Evolutionary conservation across 768 basidiomycete species (phyloP), one percentile per base, ranked within the genome.

Genomic region (Lactifluus pinguis): DNA sequence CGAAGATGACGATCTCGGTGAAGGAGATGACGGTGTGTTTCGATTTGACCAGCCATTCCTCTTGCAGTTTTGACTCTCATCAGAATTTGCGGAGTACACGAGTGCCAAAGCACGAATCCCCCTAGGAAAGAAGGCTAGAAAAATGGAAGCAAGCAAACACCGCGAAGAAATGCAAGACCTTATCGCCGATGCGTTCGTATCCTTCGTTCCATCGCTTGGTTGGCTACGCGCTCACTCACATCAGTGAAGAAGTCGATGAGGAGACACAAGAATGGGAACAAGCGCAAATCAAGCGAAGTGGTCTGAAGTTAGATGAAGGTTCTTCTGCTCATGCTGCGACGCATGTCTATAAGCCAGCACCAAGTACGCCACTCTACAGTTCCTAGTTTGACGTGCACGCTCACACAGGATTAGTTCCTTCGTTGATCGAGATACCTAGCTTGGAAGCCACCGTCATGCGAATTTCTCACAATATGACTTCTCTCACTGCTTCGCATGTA

Each of bases 1-100:
- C 52, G 92, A 94, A 72, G 92, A 94, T 44, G 92, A 94, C 70
- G 89, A 94, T 64, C 70, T 90, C 2, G 92, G 92, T 11, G 89
- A 93, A 69, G 90, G 85, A 2, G 92, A 93, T 42, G 92, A 94
- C 64, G 92, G 92, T 91, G 66, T 45, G 80, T 70, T 19, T 19
- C 30, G 19, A 38, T 34, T 19, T 4, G 55, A 21, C 6, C 9
- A 34, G 30, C 53, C 19, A 21, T 17, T 14, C 49, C 38, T n/a
- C 36, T 34, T 2, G 14, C 32, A 49, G 39, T 49, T 38, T 57
- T 58, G 57, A 57, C 32, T 1, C 4, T 30, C 54, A 47, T 47
- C 64, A 93, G 92, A 93, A 67, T 91, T 80, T 69, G 86, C 92
- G 6, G 90, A 92, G 68, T 94, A 85, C 66, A 94, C 92, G 1